Conservation (phyloP, 73 alveolate genomes). For the Breviolum minutum region DNA sequence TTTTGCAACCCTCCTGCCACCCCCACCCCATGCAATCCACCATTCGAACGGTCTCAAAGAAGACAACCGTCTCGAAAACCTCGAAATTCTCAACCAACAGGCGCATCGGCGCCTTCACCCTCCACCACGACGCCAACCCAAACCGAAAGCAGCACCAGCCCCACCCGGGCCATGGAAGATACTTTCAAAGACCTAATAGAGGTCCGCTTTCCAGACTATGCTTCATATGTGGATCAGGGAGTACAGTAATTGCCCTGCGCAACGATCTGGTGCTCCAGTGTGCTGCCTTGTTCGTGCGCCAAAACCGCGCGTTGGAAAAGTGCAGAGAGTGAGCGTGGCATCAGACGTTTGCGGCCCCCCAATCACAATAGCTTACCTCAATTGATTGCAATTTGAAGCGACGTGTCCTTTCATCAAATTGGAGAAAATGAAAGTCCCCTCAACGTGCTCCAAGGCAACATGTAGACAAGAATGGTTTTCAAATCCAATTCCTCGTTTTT, state of each 20-base stretch:
- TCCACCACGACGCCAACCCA: too few relatives aligned
- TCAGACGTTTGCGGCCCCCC: neutral
- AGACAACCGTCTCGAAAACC: too few relatives aligned
- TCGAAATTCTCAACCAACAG: too few relatives aligned
- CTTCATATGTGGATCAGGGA: neutral
- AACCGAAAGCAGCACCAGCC: too few relatives aligned
- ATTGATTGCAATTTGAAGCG: neutral
- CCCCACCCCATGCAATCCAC: too few relatives aligned
- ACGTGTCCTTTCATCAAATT: neutral
- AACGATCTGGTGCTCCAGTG: neutral
- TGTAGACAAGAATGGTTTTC: neutral
- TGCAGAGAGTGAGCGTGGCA: neutral
- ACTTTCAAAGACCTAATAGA: neutral
- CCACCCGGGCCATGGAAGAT: conserved; percentile 24
- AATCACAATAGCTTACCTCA: neutral
- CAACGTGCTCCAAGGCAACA: neutral
- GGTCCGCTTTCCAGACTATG: neutral
- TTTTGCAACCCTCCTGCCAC: too few relatives aligned
- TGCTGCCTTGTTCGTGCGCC: neutral
- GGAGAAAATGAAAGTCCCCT: neutral
- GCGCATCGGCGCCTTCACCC: too few relatives aligned
- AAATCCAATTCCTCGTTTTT: neutral
- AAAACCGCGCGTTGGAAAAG: neutral
- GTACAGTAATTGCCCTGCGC: neutral
- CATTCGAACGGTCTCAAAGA: too few relatives aligned